Base-by-base conservation (phyloP, 352 stramenopile species). In the Globisporangium polare region DNA sequence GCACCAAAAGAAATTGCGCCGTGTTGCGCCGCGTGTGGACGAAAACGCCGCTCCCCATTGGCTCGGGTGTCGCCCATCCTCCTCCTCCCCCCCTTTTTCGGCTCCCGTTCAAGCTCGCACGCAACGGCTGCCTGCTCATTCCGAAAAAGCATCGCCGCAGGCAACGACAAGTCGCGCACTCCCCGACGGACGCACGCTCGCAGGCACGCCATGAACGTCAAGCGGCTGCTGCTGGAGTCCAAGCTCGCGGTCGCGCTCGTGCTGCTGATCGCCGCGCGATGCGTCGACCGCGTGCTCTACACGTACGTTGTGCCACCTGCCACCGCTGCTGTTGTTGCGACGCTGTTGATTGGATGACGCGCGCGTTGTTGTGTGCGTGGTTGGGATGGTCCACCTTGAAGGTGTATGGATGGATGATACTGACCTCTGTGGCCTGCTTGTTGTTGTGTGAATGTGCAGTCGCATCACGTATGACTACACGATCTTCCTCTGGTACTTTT, bases 401-500 rank as follows among this genome's bases (percentile, higher is more conserved):
- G 37, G 4, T 43, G 15, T 5, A 43, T 43, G 37, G 37, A n/a
- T 43, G 37, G 37, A 43, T 8, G 37, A 43, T 43, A 59, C 39
- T 58, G 59, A 53, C 41, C 6, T 20, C 15, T 12, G 17, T 62
- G 35, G 1, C 24, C 17, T 53, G 62, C 41, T 22, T 47, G 51
- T 12, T 53, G 9, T 26, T 55, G 0, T 26, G n/a, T 35, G 59
- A 15, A 20, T 57, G 46, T 65, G 67, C 71, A 92, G 84, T 31
- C 86, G 86, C 58, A 90, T 95, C 63, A 92, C 86, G 62, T 95
- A 92, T 63, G 83, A 92, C 60, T 95, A 95, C 71, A 86, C 75
- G n/a, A 72, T 76, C 22, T 95, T 92, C 65, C 78, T 95, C 12
- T 96, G 85, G 85, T 96, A 94, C 67, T 94, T 94, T 37, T 82